Evolutionary conservation across 345 rosid genomes (phyloP).

Genomic region (Hibiscus syriacus): DNA sequence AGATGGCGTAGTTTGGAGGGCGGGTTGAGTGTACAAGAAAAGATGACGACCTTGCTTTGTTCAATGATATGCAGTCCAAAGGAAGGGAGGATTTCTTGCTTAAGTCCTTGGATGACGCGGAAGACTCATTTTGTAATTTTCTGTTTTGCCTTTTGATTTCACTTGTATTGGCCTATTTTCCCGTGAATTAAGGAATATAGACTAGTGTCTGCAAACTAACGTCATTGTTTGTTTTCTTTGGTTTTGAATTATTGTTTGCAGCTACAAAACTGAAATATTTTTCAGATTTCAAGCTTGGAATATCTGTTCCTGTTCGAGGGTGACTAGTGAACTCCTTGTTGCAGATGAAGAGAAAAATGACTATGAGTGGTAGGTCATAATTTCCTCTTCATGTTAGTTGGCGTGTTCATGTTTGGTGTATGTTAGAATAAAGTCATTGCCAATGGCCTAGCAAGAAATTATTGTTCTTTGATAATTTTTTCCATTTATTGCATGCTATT

Average conservation of each 20-base stretch:
- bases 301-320: slow-evolving; percentile 73
- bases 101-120: slow-evolving; percentile 69
- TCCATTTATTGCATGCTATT: not conserved
- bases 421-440: not conserved
- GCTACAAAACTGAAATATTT: slow-evolving; percentile 77
- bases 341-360: slow-evolving; percentile 90
- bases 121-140: slow-evolving; percentile 78
- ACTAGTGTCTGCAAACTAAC: slow-evolving; percentile 10
- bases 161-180: slow-evolving; percentile 8
- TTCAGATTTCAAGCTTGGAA: slow-evolving; percentile 62
- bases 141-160: slow-evolving; percentile 7
- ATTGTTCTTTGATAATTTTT: not conserved
- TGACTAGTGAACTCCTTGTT: slow-evolving; percentile 74
- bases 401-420: not conserved
- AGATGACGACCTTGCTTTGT: slow-evolving; percentile 88
- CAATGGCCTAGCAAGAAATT: not conserved
- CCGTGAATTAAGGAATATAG: not conserved
- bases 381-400: not conserved
- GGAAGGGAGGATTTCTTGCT: slow-evolving; percentile 84
- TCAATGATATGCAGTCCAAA: slow-evolving; percentile 77
- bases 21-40: slow-evolving; percentile 48
- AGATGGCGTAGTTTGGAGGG: slow-evolving; percentile 74
- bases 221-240: slow-evolving; percentile 10
- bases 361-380: slow-evolving; percentile 85
- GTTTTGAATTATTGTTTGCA: slow-evolving; percentile 25